phyloP scores from a whole-genome alignment of 1,284 basidiomycete species.

The Marasmius fiardii region DNA sequence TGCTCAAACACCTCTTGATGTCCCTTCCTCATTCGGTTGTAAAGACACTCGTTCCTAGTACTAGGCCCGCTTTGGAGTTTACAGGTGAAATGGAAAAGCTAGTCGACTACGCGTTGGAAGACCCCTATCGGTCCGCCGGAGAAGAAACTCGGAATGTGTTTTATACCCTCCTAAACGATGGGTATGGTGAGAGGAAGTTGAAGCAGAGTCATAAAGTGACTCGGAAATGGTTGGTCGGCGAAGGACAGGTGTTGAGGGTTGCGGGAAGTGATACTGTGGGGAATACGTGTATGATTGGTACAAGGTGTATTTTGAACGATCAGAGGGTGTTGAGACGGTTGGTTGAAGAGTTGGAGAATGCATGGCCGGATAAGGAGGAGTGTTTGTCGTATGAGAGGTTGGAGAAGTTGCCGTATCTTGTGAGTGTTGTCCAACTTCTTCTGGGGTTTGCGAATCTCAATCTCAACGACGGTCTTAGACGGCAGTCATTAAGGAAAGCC shows the following conservation, averaged over 20 bases:
- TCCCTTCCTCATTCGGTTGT: constrained; percentile 17
- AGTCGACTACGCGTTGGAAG: constrained; percentile 6
- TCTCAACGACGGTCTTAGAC: constrained; percentile 13
- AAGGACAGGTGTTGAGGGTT: constrained; percentile 29
- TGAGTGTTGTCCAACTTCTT: constrained; percentile 14
- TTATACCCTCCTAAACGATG: neutral
- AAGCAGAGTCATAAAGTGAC: constrained; percentile 24
- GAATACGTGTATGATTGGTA: constrained; percentile 29
- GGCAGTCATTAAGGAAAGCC: constrained; percentile 33
- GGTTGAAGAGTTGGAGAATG: constrained; percentile 21
- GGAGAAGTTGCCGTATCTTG: constrained; percentile 33
- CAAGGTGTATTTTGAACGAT: constrained; percentile 27
- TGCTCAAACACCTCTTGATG: constrained; percentile 16
- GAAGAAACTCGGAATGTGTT: neutral
- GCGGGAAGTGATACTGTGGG: constrained; percentile 36
- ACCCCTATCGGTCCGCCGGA: neutral
- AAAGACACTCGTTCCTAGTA: constrained; percentile 9
- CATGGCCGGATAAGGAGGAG: constrained; percentile 25
- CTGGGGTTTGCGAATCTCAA: neutral
- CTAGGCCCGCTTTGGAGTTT: neutral
- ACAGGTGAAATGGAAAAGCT: neutral
- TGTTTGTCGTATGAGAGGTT: constrained; percentile 20
- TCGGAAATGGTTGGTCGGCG: constrained; percentile 30
- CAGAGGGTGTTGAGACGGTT: constrained; percentile 18
- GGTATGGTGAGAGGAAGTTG: constrained; percentile 13